Base-by-base conservation (phyloP, 23 red algal genomes). In the Cyanidioschyzon merolae region DNA sequence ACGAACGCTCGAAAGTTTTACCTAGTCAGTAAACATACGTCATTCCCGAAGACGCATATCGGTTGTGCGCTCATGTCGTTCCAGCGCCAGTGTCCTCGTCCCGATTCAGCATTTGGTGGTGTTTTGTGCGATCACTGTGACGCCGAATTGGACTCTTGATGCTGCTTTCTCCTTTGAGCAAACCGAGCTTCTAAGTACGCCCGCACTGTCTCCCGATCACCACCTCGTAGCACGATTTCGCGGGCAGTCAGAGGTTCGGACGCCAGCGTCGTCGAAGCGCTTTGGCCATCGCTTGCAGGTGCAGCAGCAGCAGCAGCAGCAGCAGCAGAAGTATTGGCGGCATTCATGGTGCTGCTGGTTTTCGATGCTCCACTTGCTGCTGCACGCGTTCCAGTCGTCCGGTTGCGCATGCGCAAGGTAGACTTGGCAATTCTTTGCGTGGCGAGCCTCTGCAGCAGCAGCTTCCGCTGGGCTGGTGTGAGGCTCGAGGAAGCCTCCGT, bases 191-290 rank as follows among this genome's bases (percentile, higher is more conserved):
- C 63, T 35, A 71, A 27, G 30, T 32, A 71, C 16, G 21, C 63
- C 12, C 63, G 63, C n/a, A 71, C 32, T 7, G 63, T 71, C 29
- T 71, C 63, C 2, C 63, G 63, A 27, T 71, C 63, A 27, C 63
- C 63, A 27, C 63, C 63, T 3, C 63, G 63, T 25, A 25, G 29
- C 2, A 35, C 63, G n/a, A 71, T 25, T 35, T 71, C 63, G 3
- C 63, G 63, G 2, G 63, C 63, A 25, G 63, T 71, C 29, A 71
- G 30, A 3, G 63, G 63, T 27, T 35, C n/a, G 29, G 63, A 71
- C 21, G 45, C 45, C n/a, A n/a, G n/a, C n/a, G n/a, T n/a, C 45
- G 45, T 54, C 45, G 45, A 54, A 15, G 21, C 21, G 45, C 45
- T 54, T 54, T 7, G 21, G 7, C 12, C 45, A 54, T 54, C 21